Percentiles rank a stretch among this genome's conserved stretches.
These are phyloP conservation scores for Conticribra weissflogii DNA, from an alignment of 108 stramenopile genomes.

Conservation along the genomic window DNA sequence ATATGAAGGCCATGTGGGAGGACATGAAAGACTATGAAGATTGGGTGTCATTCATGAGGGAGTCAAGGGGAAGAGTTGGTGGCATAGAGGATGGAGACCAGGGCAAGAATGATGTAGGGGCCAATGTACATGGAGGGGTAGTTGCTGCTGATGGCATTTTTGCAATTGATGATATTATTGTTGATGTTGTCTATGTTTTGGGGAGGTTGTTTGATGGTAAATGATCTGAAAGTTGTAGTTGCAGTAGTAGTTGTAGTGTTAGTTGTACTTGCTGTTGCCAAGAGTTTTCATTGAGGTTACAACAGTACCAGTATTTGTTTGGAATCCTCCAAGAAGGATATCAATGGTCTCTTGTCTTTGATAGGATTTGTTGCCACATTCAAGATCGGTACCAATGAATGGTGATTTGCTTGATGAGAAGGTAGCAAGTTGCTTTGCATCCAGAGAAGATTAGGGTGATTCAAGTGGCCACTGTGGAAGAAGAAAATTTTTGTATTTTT, in stretches of 20 bases:
- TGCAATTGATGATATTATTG: neutral
- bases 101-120: slow-evolving; percentile 29
- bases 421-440: neutral
- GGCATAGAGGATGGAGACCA: slow-evolving; percentile 47
- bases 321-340: neutral
- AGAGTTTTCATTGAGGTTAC: too few species aligned
- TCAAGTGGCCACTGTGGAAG: too few species aligned
- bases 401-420: neutral
- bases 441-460: neutral
- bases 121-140: slow-evolving; percentile 36
- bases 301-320: too few species aligned
- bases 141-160: neutral
- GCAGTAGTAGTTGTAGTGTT: too few species aligned
- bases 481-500: too few species aligned
- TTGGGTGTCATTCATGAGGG: slow-evolving; percentile 50
- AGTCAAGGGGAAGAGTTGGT: slow-evolving; percentile 54
- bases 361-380: neutral
- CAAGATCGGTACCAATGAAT: neutral
- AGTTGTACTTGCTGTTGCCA: too few species aligned
- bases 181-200: too few species aligned
- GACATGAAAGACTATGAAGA: slow-evolving; percentile 47
- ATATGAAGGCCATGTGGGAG: slow-evolving; percentile 36
- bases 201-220: too few species aligned
- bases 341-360: neutral
- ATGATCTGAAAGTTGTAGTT: too few species aligned